A percentile compares a stretch with the other conserved stretches of the same genome.
Conservation (phyloP, 2,329 filamentous ascomycete genomes). For the Nemania diffusa region DNA sequence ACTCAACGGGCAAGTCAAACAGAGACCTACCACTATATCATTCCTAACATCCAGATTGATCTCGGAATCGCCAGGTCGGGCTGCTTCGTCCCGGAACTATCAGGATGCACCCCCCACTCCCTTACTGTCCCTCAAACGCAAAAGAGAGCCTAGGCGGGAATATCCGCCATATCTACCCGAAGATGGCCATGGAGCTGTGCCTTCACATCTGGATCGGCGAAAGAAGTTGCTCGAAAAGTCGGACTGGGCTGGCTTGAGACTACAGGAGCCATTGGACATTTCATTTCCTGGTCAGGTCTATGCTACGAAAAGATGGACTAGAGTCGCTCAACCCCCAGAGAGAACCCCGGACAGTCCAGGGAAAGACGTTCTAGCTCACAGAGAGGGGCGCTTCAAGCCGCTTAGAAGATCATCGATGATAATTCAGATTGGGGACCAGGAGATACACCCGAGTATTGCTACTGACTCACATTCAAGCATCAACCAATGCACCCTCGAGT, state of each 20-base stretch:
- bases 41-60: slow-evolving; percentile 37
- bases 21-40: slow-evolving; percentile 49
- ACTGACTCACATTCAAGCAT: slow-evolving; percentile 35
- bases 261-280: slow-evolving; percentile 50
- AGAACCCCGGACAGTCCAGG: slow-evolving; percentile 25
- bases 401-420: slow-evolving; percentile 37
- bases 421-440: slow-evolving; percentile 52
- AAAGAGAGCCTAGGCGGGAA: slow-evolving; percentile 30
- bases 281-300: slow-evolving; percentile 43
- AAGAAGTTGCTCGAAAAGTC: slow-evolving; percentile 47
- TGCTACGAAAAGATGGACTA: slow-evolving; percentile 41
- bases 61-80: slow-evolving; percentile 12
- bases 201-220: slow-evolving; percentile 42
- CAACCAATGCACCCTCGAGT: slow-evolving; percentile 35
- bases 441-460: slow-evolving; percentile 42
- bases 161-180: slow-evolving; percentile 13
- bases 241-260: slow-evolving; percentile 51
- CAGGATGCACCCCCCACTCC: slow-evolving; percentile 37
- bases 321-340: slow-evolving; percentile 27
- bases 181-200: background rate
- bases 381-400: slow-evolving; percentile 1
- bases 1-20: slow-evolving; percentile 44
- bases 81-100: slow-evolving; percentile 11
- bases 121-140: slow-evolving; percentile 32
- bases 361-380: slow-evolving; percentile 1